Percentiles rank a stretch among this genome's conserved stretches.
Conservation (phyloP, 257 asterid genomes). For the Solanum chiquidenum region DNA sequence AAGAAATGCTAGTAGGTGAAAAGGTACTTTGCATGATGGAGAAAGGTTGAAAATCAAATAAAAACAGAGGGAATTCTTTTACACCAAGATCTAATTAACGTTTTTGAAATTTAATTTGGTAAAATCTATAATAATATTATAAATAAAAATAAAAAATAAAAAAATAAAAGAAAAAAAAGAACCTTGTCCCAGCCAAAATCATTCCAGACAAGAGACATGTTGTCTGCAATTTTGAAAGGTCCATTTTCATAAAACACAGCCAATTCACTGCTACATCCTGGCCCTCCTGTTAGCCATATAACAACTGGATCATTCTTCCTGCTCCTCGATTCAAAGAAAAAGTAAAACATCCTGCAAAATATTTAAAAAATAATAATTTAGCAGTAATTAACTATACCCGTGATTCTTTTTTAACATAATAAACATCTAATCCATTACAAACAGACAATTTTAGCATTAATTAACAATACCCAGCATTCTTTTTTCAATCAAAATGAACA, state of each 20-base stretch:
- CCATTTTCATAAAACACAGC: conserved; percentile 83
- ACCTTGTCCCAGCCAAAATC: conserved; percentile 91
- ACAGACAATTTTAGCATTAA: not conserved
- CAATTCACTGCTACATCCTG: conserved; percentile 68
- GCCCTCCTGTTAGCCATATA: conserved; percentile 78
- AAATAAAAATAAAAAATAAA: not conserved
- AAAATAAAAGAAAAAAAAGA: no score
- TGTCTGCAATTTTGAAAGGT: conserved; percentile 43
- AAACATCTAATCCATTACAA: not conserved
- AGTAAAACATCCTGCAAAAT: conserved; percentile 68
- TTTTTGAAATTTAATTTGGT: not conserved
- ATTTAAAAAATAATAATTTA: not conserved
- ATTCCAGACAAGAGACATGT: conserved; percentile 56
- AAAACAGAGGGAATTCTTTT: not conserved
- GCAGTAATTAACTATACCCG: not conserved
- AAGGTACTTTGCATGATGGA: not conserved
- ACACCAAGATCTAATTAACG: not conserved
- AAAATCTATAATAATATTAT: not conserved
- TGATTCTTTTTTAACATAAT: not conserved
- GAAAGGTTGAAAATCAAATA: not conserved
- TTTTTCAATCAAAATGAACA: not conserved
- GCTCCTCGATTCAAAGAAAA: conserved; percentile 59
- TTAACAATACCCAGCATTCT: not conserved
- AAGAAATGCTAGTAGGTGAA: not conserved
- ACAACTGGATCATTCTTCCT: conserved; percentile 50